These are phyloP conservation scores for Tetraselmis striata DNA, from an alignment of 139 green algal species.

Conservation along the genomic window DNA sequence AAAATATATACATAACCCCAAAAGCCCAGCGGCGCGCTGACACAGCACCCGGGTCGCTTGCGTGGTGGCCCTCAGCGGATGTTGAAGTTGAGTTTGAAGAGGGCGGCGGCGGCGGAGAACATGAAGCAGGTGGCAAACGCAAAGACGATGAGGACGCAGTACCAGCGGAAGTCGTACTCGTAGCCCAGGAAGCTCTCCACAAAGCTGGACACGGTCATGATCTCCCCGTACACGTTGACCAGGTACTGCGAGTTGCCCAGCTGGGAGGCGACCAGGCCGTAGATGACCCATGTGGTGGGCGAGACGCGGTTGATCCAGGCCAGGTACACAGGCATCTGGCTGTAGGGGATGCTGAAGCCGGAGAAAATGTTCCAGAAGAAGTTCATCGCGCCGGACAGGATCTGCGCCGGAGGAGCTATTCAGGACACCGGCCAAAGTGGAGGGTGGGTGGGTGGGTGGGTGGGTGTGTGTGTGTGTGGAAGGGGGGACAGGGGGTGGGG, in stretches of 20 bases:
- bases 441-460: no score
- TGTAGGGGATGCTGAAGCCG: slow-evolving; percentile 70
- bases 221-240: not conserved
- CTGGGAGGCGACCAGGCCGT: slow-evolving; percentile 24
- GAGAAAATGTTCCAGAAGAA: slow-evolving; percentile 57
- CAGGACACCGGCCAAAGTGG: no score
- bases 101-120: slow-evolving; percentile 9
- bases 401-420: no score
- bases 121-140: slow-evolving; percentile 20
- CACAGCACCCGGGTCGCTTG: no score
- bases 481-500: no score
- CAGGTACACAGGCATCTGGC: slow-evolving; percentile 54
- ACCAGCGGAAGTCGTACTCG: slow-evolving; percentile 26
- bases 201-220: not conserved
- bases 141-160: slow-evolving; percentile 22
- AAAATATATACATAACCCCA: no score
- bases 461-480: no score
- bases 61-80: no score
- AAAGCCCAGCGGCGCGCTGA: no score
- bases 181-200: slow-evolving; percentile 20
- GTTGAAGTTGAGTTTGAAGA: slow-evolving; percentile 21
- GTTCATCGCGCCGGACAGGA: not conserved
- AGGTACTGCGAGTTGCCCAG: slow-evolving; percentile 9
- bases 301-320: slow-evolving; percentile 56
- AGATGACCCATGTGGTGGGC: slow-evolving; percentile 7